Conservation (phyloP, 768 basidiomycete genomes). For the Amanita exitialis region DNA sequence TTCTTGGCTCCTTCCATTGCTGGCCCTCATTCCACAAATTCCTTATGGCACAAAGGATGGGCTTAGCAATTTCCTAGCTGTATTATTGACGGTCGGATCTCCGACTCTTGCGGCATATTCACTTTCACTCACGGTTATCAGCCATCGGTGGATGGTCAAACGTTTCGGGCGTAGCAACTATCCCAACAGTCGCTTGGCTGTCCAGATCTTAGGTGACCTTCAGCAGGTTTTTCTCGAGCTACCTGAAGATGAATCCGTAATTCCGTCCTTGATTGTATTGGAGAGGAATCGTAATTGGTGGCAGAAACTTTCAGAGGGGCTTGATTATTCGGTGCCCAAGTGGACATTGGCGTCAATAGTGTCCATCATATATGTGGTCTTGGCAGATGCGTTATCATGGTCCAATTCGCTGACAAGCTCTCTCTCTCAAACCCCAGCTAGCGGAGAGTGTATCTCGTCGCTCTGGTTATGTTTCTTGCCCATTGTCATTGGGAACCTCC, state of each 20-base stretch:
- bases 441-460: conserved; percentile 27
- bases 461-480: conserved; percentile 37
- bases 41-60: conserved; percentile 32
- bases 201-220: conserved; percentile 24
- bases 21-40: conserved; percentile 4
- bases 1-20: too few relatives aligned
- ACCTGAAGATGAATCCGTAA: conserved; percentile 14
- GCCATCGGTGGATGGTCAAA: conserved; percentile 16
- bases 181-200: conserved; percentile 21
- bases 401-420: conserved; percentile 20
- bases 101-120: too few relatives aligned
- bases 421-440: conserved; percentile 16
- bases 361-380: conserved; percentile 32
- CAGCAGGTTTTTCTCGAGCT: conserved; percentile 31
- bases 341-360: conserved; percentile 29
- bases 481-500: conserved; percentile 32
- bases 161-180: conserved; percentile 20
- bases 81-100: conserved; percentile 12
- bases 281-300: conserved; percentile 34
- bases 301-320: conserved; percentile 18
- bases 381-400: conserved; percentile 32
- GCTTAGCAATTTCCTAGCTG: conserved; percentile 31
- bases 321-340: conserved; percentile 23
- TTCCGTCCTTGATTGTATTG: conserved; percentile 32
- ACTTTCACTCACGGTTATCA: too few relatives aligned